Conservation (phyloP, 495 filamentous ascomycete genomes). For the Polyplosphaeria fusca region DNA sequence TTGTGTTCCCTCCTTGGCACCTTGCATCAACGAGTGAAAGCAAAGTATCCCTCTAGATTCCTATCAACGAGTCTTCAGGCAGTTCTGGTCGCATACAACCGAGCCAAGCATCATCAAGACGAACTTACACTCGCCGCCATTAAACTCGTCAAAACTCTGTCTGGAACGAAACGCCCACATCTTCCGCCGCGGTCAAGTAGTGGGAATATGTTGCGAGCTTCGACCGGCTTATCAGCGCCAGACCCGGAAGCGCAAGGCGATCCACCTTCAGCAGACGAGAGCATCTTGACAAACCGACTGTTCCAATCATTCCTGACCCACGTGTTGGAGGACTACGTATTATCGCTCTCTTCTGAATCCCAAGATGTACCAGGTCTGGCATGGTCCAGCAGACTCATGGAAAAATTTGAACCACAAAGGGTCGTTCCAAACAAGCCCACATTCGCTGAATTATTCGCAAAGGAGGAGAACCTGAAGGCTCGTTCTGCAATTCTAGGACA, state of each 20-base stretch:
- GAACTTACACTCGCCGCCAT: constrained; percentile 72
- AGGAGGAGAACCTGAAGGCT: constrained; percentile 59
- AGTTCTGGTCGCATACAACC: constrained; percentile 64
- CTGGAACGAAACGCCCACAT: constrained; percentile 67
- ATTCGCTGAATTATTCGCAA: constrained; percentile 57
- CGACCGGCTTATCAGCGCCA: constrained; percentile 42
- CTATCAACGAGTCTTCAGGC: constrained; percentile 84
- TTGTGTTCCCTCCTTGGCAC: constrained; percentile 77
- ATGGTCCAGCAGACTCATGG: constrained; percentile 71
- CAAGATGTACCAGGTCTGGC: constrained; percentile 64
- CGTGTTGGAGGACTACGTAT: constrained; percentile 74
- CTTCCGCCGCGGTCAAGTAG: constrained; percentile 68
- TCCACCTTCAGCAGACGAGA: constrained; percentile 52
- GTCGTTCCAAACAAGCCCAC: constrained; percentile 56
- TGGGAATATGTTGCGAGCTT: constrained; percentile 50
- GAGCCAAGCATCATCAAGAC: constrained; percentile 44
- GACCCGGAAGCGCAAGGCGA: constrained; percentile 74
- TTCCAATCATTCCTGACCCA: constrained; percentile 85
- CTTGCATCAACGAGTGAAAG: constrained; percentile 83
- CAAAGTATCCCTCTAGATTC: constrained; percentile 88
- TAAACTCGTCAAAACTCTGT: constrained; percentile 70
- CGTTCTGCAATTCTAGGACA: constrained; percentile 72
- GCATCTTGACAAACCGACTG: constrained; percentile 61
- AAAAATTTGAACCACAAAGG: constrained; percentile 64
- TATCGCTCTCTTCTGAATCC: constrained; percentile 46